Conservation (phyloP, 495 filamentous ascomycete genomes). For the Venustampulla echinocandica region DNA sequence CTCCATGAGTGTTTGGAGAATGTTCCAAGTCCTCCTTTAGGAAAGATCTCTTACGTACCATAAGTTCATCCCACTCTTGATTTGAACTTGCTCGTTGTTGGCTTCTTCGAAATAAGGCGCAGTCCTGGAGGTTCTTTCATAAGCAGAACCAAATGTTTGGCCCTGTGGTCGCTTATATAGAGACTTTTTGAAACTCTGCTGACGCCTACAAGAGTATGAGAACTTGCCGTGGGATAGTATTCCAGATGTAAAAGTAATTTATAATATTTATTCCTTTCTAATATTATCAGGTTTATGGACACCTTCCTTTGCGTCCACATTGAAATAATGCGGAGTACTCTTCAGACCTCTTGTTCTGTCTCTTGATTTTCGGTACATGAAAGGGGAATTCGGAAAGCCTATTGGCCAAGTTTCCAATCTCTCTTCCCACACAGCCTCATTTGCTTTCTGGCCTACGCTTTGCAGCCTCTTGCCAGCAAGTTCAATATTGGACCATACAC, state of each 20-base stretch:
- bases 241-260: neutral
- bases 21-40: neutral
- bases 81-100: neutral
- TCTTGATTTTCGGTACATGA: neutral
- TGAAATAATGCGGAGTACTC: neutral
- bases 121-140: too few relatives aligned
- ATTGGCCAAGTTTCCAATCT: neutral
- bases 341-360: neutral
- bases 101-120: too few relatives aligned
- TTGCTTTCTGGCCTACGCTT: neutral
- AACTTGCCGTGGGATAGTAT: too few relatives aligned
- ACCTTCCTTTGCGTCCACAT: neutral
- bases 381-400: neutral
- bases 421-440: neutral
- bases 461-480: neutral
- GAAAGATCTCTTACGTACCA: neutral
- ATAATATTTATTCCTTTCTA: neutral
- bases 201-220: too few relatives aligned
- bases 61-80: neutral
- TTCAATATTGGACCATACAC: constrained; percentile 33
- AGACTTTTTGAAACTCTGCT: too few relatives aligned
- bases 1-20: neutral
- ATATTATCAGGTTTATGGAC: neutral
- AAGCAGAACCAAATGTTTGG: too few relatives aligned
- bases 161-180: neutral